phyloP scores from a whole-genome alignment of 495 filamentous ascomycete genomes.

The Talaromyces nanjingensis region DNA sequence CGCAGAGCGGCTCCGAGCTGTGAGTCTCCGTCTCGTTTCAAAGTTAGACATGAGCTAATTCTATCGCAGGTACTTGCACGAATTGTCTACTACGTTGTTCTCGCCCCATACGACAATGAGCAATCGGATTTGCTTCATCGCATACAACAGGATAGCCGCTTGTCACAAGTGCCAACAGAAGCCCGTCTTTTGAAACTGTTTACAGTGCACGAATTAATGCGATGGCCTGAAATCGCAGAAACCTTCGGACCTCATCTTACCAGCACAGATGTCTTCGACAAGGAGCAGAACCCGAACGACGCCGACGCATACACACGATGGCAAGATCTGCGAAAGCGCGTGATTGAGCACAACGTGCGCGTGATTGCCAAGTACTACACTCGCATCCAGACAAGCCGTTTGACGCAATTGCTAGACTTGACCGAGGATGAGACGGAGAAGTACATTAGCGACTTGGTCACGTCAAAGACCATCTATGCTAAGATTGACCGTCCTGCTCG shows the following conservation, averaged over 20 bases:
- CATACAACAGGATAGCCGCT: conserved; percentile 61
- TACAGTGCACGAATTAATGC: conserved; percentile 94
- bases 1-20: conserved; percentile 71
- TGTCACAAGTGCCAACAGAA: conserved; percentile 63
- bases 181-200: conserved; percentile 82
- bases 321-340: conserved; percentile 91
- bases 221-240: conserved; percentile 87
- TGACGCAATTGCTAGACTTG: conserved; percentile 85
- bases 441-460: conserved; percentile 93
- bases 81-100: conserved; percentile 94
- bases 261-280: conserved; percentile 76
- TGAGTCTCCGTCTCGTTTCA: conserved; percentile 37
- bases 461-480: conserved; percentile 92
- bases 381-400: conserved; percentile 80
- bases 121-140: conserved; percentile 96
- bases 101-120: conserved; percentile 96
- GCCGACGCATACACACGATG: conserved; percentile 74
- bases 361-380: conserved; percentile 99
- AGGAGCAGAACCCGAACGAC: conserved; percentile 51
- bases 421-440: conserved; percentile 94
- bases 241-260: conserved; percentile 85
- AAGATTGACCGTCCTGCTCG: conserved; percentile 93
- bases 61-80: conserved; percentile 68
- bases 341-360: conserved; percentile 98
- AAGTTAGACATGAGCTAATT: conserved; percentile 17